Percentiles rank a stretch among this genome's conserved stretches.
These are phyloP conservation scores for Naegleria lovaniensis DNA, from an alignment of 208 protist species.

Conservation along the genomic window DNA sequence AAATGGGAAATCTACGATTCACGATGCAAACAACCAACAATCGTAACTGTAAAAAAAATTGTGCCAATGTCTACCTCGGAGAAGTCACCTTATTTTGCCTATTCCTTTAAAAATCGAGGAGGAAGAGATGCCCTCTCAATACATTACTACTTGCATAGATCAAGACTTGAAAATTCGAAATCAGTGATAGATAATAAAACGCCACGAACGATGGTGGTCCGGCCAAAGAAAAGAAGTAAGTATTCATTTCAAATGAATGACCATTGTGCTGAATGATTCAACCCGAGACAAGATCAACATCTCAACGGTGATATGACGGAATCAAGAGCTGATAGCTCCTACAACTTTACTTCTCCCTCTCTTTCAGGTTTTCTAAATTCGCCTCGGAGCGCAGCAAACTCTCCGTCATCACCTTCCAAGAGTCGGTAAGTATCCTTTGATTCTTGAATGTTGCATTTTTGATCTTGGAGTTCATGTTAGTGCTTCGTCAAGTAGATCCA, in stretches of 20 bases:
- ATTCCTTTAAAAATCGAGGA: neutral
- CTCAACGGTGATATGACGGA: neutral
- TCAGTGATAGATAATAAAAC: neutral
- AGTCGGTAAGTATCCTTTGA: neutral
- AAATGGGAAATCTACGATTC: too few relatives aligned
- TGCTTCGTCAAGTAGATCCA: neutral
- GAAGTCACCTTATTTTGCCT: neutral
- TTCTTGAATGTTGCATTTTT: neutral
- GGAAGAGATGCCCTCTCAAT: neutral
- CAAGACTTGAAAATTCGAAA: neutral
- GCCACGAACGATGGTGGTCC: neutral
- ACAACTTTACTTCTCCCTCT: neutral
- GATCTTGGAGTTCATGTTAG: neutral
- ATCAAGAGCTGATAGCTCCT: neutral
- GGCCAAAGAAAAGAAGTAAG: neutral
- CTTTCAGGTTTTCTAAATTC: neutral
- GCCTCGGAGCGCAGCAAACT: neutral
- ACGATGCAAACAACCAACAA: neutral
- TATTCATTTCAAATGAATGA: neutral
- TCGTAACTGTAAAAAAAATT: neutral
- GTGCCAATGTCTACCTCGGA: neutral
- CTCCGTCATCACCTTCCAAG: neutral
- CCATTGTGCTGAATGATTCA: neutral
- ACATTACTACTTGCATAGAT: neutral
- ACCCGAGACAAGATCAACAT: neutral